Conservation (phyloP, 192 early-diverging fungal species). For the Coemansia sp. region DNA sequence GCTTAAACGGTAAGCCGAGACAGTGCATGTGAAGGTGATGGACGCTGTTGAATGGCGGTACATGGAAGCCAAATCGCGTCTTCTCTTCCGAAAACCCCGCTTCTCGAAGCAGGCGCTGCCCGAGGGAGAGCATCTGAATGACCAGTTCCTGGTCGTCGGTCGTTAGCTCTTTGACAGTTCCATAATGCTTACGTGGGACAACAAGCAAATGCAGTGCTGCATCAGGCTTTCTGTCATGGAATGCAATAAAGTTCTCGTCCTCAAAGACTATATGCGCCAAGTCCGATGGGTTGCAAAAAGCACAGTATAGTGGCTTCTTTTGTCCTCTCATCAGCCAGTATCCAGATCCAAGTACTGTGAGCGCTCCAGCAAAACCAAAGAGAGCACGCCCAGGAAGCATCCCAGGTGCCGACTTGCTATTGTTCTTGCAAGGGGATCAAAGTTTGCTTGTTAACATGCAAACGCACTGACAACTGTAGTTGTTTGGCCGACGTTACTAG, state of each 20-base stretch:
- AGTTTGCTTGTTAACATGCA: too few species aligned
- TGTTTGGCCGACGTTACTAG: too few species aligned
- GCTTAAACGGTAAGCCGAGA: slow-evolving; percentile 47
- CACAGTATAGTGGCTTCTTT: slow-evolving; percentile 34
- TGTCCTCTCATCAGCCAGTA: slow-evolving; percentile 43
- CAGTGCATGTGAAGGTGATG: slow-evolving; percentile 57
- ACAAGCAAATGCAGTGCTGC: slow-evolving; percentile 45
- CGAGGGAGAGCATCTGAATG: slow-evolving; percentile 38
- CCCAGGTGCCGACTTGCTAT: background rate
- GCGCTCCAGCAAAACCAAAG: slow-evolving; percentile 8
- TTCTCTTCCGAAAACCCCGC: slow-evolving; percentile 27
- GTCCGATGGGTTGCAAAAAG: slow-evolving; percentile 40
- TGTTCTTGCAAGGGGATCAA: too few species aligned
- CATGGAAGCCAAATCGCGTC: slow-evolving; percentile 50
- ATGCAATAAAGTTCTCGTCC: slow-evolving; percentile 36
- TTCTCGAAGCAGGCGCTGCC: slow-evolving; percentile 30
- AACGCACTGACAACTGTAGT: too few species aligned
- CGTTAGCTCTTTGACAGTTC: slow-evolving; percentile 42
- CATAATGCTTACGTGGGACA: slow-evolving; percentile 41
- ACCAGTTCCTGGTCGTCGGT: slow-evolving; percentile 31
- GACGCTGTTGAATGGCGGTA: slow-evolving; percentile 52
- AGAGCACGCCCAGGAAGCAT: slow-evolving; percentile 12
- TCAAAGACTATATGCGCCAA: slow-evolving; percentile 37
- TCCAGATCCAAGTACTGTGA: slow-evolving; percentile 15
- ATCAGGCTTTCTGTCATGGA: slow-evolving; percentile 52